Conservation (phyloP, 768 basidiomycete genomes). For the Pulveroboletus sp. region DNA sequence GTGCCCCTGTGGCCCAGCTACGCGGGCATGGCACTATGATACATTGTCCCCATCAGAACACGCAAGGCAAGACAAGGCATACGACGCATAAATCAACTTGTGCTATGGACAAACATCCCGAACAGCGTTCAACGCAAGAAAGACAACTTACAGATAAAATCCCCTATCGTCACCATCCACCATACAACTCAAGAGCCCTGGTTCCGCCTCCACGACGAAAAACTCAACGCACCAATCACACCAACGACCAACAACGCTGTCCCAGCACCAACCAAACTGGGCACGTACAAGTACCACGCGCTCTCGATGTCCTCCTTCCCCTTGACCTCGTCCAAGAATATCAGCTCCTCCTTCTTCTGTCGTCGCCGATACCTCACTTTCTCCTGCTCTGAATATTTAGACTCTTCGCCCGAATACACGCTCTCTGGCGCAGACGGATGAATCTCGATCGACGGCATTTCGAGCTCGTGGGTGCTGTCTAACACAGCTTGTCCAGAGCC, state of each 20-base stretch:
- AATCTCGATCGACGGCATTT: constrained; percentile 67
- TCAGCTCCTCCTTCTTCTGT: constrained; percentile 53
- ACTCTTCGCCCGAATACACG: constrained; percentile 25
- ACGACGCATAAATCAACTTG: too few species aligned
- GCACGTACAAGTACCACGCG: constrained; percentile 77
- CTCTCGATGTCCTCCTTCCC: constrained; percentile 55
- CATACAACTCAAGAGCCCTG: constrained; percentile 45
- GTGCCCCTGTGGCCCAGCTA: too few species aligned
- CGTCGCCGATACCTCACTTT: constrained; percentile 42
- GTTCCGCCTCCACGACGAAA: constrained; percentile 64
- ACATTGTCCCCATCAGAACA: too few species aligned
- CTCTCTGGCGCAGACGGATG: constrained; percentile 25
- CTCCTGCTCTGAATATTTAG: constrained; percentile 28
- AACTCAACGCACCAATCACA: constrained; percentile 71
- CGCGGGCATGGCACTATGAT: too few species aligned
- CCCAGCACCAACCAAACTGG: constrained; percentile 78
- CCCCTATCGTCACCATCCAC: neutral
- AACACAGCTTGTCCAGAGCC: constrained; percentile 25
- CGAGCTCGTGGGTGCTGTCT: constrained; percentile 39
- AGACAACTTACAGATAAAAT: constrained; percentile 4
- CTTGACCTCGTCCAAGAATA: constrained; percentile 42
- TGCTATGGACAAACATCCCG: too few species aligned
- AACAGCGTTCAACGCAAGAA: neutral
- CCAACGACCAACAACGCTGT: constrained; percentile 76
- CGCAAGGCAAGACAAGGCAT: too few species aligned